Evolutionary conservation across 75 land plant species (phyloP).

Genomic region (Sequoia sempervirens): DNA sequence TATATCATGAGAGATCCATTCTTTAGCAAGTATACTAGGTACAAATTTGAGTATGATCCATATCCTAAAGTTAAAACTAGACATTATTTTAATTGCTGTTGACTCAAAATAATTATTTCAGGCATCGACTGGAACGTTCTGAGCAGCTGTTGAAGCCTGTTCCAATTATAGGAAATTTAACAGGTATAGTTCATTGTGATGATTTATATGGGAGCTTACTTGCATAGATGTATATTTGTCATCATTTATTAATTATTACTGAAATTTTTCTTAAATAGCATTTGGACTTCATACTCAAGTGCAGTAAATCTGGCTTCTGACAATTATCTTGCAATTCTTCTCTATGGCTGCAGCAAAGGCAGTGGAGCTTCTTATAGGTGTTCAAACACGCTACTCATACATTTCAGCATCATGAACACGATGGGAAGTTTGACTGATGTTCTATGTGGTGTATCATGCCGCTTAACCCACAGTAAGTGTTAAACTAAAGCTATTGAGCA

Average conservation of each 20-base stretch:
- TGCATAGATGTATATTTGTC: constrained; percentile 10
- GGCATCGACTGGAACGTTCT: constrained; percentile 59
- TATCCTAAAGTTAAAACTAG: neutral
- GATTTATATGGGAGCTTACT: neutral
- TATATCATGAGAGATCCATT: constrained; percentile 95
- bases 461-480: neutral
- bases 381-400: constrained; percentile 84
- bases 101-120: constrained; percentile 23
- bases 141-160: constrained; percentile 62
- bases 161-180: constrained; percentile 71
- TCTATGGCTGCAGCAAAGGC: constrained; percentile 57
- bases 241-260: neutral
- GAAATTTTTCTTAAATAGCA: neutral
- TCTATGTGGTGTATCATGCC: neutral
- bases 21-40: constrained; percentile 78
- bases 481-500: neutral
- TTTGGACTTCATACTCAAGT: neutral
- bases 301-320: constrained; percentile 1
- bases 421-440: neutral
- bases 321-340: neutral
- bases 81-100: neutral
- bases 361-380: constrained; percentile 70
- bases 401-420: constrained; percentile 73
- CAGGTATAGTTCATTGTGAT: constrained; percentile 31
- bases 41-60: neutral